Evolutionary conservation across 306 rosid genomes (phyloP).

Genomic region (Quillaja saponaria): DNA sequence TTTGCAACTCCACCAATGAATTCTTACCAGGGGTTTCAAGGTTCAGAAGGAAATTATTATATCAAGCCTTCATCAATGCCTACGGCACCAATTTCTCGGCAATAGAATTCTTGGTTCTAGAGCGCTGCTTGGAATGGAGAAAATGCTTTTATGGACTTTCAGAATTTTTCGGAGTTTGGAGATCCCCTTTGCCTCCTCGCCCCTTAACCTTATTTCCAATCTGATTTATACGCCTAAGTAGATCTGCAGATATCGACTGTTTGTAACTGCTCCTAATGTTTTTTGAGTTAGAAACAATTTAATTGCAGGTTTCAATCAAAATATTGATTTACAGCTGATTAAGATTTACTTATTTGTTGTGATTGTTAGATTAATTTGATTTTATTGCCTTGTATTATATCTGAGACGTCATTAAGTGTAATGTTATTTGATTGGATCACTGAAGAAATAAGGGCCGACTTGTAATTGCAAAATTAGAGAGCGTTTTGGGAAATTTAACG

Average conservation of each 20-base stretch:
- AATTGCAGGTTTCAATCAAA: slow-evolving; percentile 8
- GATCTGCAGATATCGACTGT: slow-evolving; percentile 63
- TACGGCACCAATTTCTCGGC: slow-evolving; percentile 82
- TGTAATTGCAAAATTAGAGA: too few relatives aligned
- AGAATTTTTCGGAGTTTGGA: slow-evolving; percentile 23
- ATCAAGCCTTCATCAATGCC: slow-evolving; percentile 80
- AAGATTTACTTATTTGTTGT: too few relatives aligned
- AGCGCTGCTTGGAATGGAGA: slow-evolving; percentile 27
- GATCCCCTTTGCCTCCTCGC: too few relatives aligned
- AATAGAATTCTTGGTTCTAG: slow-evolving; percentile 38
- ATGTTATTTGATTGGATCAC: too few relatives aligned
- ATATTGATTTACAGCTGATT: too few relatives aligned
- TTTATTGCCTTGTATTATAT: too few relatives aligned
- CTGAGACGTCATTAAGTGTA: too few relatives aligned
- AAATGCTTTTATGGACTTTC: slow-evolving; percentile 18
- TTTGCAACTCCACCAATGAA: slow-evolving; percentile 48
- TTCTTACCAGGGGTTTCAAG: slow-evolving; percentile 81
- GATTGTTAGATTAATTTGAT: too few relatives aligned
- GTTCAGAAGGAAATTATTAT: slow-evolving; percentile 79
- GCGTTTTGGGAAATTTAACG: too few relatives aligned
- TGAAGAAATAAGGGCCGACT: too few relatives aligned
- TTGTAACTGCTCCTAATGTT: slow-evolving; percentile 37
- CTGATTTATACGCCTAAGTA: slow-evolving; percentile 45
- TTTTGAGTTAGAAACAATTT: slow-evolving; percentile 32
- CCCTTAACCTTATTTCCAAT: slow-evolving; percentile 35